Conservation (phyloP, 345 rosid genomes). For the Ailanthus altissimus region DNA sequence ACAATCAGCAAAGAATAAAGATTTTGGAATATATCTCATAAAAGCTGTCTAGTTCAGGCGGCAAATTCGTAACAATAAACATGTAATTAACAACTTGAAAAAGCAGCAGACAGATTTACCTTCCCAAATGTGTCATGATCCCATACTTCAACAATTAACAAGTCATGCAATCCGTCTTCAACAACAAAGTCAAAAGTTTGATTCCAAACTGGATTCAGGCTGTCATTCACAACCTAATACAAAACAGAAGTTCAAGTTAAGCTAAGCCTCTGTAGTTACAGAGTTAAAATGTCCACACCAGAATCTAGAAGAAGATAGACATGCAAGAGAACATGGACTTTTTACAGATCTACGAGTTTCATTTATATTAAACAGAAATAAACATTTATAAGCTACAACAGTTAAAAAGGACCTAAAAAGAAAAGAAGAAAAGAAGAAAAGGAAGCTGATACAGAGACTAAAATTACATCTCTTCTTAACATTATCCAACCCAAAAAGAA, state of each 20-base stretch:
- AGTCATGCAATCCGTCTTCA: conserved; percentile 96
- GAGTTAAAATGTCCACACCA: not conserved
- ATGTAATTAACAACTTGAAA: not conserved
- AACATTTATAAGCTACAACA: not conserved
- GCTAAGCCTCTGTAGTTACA: not conserved
- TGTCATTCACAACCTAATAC: conserved; percentile 78
- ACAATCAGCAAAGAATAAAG: not conserved
- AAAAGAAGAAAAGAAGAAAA: not conserved
- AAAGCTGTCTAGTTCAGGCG: not conserved
- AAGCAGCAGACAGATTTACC: conserved; percentile 44
- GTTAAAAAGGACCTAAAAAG: not conserved
- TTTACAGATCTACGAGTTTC: not conserved
- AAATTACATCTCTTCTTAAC: not conserved
- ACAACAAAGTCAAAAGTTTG: conserved; percentile 98
- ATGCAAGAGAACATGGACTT: not conserved
- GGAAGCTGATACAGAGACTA: not conserved
- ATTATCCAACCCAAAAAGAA: not conserved
- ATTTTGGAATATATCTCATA: not conserved
- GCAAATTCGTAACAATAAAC: not conserved
- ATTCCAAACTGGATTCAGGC: conserved; percentile 95
- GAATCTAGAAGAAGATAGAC: not conserved
- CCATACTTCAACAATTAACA: conserved; percentile 89
- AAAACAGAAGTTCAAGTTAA: conserved; percentile 17
- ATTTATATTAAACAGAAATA: not conserved
- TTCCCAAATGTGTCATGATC: conserved; percentile 99